phyloP scores from a whole-genome alignment of 768 basidiomycete genomes.

The Grammothele lineata region DNA sequence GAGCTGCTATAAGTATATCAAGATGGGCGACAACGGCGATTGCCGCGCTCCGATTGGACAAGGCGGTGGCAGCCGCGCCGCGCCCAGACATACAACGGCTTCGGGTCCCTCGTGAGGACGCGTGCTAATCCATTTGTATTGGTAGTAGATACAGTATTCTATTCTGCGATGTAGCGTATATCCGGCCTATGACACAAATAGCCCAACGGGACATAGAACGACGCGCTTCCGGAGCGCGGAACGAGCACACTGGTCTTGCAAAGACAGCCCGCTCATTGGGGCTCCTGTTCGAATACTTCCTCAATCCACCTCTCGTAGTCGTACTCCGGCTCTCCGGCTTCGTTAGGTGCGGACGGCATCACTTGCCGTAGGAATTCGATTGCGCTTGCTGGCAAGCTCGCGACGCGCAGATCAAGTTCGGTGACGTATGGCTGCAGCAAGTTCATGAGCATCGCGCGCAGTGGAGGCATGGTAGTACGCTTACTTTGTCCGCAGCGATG shows the following conservation, averaged over 20 bases:
- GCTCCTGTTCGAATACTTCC: conserved; percentile 53
- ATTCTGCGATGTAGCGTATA: conserved; percentile 4
- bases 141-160: conserved; percentile 16
- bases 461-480: conserved; percentile 8
- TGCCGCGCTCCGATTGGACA: conserved; percentile 22
- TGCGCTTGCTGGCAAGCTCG: conserved; percentile 68
- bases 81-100: too few relatives aligned
- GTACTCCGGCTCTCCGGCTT: conserved; percentile 61
- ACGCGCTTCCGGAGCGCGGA: conserved; percentile 10
- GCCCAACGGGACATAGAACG: not conserved
- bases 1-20: conserved; percentile 24
- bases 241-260: too few relatives aligned
- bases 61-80: conserved; percentile 9
- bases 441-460: not conserved
- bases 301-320: conserved; percentile 84
- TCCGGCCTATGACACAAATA: too few relatives aligned
- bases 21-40: conserved; percentile 26
- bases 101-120: too few relatives aligned
- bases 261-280: conserved; percentile 8
- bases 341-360: conserved; percentile 60
- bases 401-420: conserved; percentile 85
- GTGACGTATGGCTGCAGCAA: conserved; percentile 77
- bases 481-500: conserved; percentile 85
- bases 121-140: not conserved
- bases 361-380: conserved; percentile 80